A percentile compares a stretch with the other conserved stretches of the same genome.
These are phyloP conservation scores for Eremothecium gossypii DNA, from an alignment of 1,139 yeast genomes.

Conservation along the genomic window DNA sequence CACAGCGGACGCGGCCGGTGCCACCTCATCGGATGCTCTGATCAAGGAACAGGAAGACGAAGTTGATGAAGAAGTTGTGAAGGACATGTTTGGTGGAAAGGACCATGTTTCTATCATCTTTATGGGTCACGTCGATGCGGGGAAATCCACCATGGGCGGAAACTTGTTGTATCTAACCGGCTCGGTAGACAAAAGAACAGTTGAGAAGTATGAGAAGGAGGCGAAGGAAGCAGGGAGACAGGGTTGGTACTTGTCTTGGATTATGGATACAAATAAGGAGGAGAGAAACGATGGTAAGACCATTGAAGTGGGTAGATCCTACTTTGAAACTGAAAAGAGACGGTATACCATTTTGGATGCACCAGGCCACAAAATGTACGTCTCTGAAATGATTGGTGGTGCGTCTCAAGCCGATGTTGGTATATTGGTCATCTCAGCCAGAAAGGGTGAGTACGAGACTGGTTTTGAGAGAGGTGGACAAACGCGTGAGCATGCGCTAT, in stretches of 20 bases:
- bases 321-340: conserved; percentile 94
- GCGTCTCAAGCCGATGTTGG: conserved; percentile 98
- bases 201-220: conserved; percentile 94
- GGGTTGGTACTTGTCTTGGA: conserved; percentile 99
- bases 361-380: conserved; percentile 98
- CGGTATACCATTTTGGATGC: conserved; percentile 97
- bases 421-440: conserved; percentile 82
- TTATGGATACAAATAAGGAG: conserved; percentile 98
- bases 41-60: conserved; percentile 73
- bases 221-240: conserved; percentile 99
- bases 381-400: conserved; percentile 98
- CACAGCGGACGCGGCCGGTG: conserved; percentile 8
- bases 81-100: conserved; percentile 92
- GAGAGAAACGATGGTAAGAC: conserved; percentile 99
- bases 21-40: conserved; percentile 32
- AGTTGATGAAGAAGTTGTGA: conserved; percentile 80
- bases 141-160: conserved; percentile 99
- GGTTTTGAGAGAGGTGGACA: conserved; percentile 92
- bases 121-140: conserved; percentile 99
- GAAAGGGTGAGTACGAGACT: conserved; percentile 91
- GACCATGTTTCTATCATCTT: conserved; percentile 93
- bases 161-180: conserved; percentile 87
- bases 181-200: conserved; percentile 97
- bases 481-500: conserved; percentile 89
- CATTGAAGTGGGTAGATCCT: conserved; percentile 96